Percentiles rank a stretch among this genome's conserved stretches.
phyloP scores from a whole-genome alignment of 1,284 basidiomycete genomes.

The Pholiota adiposa region DNA sequence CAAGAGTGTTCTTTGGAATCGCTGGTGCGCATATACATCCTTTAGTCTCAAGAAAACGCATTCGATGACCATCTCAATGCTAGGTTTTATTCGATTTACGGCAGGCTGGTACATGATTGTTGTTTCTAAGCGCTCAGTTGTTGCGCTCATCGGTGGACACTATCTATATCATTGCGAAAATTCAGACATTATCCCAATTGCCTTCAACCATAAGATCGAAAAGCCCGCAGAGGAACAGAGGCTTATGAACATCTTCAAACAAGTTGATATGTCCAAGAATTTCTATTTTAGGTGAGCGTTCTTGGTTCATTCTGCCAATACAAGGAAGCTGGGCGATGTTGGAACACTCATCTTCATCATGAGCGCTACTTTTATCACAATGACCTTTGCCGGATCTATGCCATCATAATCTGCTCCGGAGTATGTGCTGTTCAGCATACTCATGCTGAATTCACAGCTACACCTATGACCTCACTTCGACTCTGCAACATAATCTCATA shows the following conservation, averaged over 20 bases:
- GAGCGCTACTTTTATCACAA: no score
- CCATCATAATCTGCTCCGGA: background rate
- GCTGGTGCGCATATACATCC: constrained; percentile 52
- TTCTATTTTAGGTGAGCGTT: constrained; percentile 91
- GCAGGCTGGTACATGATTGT: constrained; percentile 93
- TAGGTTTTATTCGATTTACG: constrained; percentile 90
- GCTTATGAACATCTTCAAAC: constrained; percentile 92
- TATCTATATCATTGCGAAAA: constrained; percentile 98
- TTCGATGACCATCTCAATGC: background rate
- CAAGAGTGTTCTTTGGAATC: constrained; percentile 80
- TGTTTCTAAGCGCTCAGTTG: constrained; percentile 89
- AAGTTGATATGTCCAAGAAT: constrained; percentile 98
- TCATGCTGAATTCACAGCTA: constrained; percentile 56
- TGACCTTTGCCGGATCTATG: no score
- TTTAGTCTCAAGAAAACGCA: background rate
- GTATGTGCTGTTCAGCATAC: background rate
- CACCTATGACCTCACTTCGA: constrained; percentile 96
- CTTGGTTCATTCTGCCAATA: background rate
- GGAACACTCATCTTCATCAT: no score
- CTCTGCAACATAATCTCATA: constrained; percentile 93
- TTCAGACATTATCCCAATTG: constrained; percentile 83
- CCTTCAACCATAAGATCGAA: constrained; percentile 77
- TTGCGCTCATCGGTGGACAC: constrained; percentile 94
- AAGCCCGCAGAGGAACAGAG: constrained; percentile 84
- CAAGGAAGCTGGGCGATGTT: background rate